phyloP scores from a whole-genome alignment of 1,284 basidiomycete species.

The Nidula niveotomentosa region DNA sequence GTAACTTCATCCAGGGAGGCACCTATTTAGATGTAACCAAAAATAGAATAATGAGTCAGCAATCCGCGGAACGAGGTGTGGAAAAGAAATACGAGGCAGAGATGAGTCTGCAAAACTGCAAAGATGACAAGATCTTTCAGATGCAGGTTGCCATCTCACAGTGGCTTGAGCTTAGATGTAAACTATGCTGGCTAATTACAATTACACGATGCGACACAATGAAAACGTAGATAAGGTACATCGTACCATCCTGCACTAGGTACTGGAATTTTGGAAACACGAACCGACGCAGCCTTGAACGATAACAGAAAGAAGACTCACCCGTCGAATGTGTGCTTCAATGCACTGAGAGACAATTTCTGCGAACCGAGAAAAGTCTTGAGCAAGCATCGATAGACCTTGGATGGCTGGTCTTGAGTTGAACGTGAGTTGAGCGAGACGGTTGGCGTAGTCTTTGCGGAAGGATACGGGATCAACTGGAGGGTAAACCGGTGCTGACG shows the following conservation, averaged over 20 bases:
- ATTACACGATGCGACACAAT: too few species aligned
- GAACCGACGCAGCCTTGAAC: not conserved
- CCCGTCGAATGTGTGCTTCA: constrained; percentile 85
- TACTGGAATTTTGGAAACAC: not conserved
- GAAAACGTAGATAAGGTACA: too few species aligned
- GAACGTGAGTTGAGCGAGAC: constrained; percentile 85
- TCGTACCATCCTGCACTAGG: not conserved
- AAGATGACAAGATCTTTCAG: constrained; percentile 14
- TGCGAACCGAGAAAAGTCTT: constrained; percentile 81
- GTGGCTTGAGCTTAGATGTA: constrained; percentile 33
- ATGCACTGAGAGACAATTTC: constrained; percentile 87
- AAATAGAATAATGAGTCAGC: constrained; percentile 64
- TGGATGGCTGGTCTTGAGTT: constrained; percentile 98
- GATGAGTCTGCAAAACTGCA: constrained; percentile 11
- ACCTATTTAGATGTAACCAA: constrained; percentile 58
- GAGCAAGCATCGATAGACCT: constrained; percentile 90
- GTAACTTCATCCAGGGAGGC: constrained; percentile 90
- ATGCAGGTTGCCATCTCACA: constrained; percentile 22
- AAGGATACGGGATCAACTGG: constrained; percentile 75
- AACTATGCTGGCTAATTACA: not conserved
- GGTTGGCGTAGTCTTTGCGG: constrained; percentile 76
- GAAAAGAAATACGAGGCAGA: constrained; percentile 22
- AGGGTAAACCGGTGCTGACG: constrained; percentile 45
- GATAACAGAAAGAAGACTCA: constrained; percentile 51
- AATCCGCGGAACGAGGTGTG: constrained; percentile 36